Percentiles rank a stretch among this genome's conserved stretches.
These are phyloP conservation scores for Fomitopsis betulina DNA, from an alignment of 1,284 basidiomycete genomes.

Conservation along the genomic window DNA sequence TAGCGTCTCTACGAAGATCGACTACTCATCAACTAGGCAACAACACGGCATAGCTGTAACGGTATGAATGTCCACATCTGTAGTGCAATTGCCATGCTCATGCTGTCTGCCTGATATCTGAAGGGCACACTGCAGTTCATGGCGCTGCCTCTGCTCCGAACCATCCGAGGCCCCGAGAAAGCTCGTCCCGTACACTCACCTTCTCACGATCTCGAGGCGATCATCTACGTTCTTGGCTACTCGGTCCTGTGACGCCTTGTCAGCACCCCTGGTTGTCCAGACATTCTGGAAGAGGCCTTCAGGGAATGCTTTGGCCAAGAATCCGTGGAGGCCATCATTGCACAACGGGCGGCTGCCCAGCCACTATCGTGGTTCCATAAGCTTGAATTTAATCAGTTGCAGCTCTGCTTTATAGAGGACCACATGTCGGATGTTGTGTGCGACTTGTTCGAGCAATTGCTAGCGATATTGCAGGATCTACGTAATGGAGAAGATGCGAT, in stretches of 20 bases:
- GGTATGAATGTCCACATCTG: too few relatives aligned
- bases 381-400: not conserved
- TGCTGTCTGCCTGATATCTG: too few relatives aligned
- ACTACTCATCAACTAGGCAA: not conserved
- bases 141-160: not conserved
- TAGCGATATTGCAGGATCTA: not conserved
- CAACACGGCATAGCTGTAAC: not conserved
- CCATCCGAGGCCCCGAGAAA: not conserved
- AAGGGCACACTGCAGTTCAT: not conserved
- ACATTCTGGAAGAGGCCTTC: not conserved
- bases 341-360: not conserved
- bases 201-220: not conserved
- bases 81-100: not conserved
- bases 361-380: not conserved
- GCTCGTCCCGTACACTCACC: not conserved
- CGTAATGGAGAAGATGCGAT: too few relatives aligned
- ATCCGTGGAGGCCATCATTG: not conserved
- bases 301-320: not conserved
- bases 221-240: not conserved
- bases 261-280: not conserved
- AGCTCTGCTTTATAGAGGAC: not conserved
- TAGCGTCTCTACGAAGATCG: not conserved
- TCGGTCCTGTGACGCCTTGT: not conserved
- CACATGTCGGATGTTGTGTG: not conserved
- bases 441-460: not conserved